Evolutionary conservation across 2,329 filamentous ascomycete species (phyloP).

Genomic region (Ophiosphaerella narmari): DNA sequence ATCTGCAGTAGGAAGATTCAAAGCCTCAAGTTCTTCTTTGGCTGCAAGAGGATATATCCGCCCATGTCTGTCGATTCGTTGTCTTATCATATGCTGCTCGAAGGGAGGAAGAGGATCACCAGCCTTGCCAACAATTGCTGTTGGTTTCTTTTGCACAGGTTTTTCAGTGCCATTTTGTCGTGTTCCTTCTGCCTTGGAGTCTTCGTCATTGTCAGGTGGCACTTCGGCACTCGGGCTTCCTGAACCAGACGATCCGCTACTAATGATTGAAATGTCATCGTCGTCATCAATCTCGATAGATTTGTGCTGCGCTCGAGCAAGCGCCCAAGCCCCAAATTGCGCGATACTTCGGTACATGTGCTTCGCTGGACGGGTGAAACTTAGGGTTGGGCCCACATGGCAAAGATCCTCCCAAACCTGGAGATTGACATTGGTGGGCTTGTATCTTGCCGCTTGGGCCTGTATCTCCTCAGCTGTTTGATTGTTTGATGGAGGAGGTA

Average conservation of each 20-base stretch:
- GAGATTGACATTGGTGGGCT: constrained; percentile 87
- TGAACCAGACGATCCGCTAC: constrained; percentile 53
- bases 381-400: constrained; percentile 89
- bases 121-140: constrained; percentile 71
- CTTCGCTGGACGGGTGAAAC: constrained; percentile 93
- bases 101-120: constrained; percentile 84
- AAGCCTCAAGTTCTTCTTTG: constrained; percentile 65
- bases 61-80: constrained; percentile 80
- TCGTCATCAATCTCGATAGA: constrained; percentile 83
- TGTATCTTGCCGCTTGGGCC: constrained; percentile 69
- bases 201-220: constrained; percentile 30
- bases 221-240: constrained; percentile 20
- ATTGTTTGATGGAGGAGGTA: constrained; percentile 56
- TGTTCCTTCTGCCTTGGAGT: constrained; percentile 17
- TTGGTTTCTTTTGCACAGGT: constrained; percentile 11
- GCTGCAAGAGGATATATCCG: constrained; percentile 70
- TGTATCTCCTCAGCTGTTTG: constrained; percentile 62
- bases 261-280: constrained; percentile 75
- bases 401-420: constrained; percentile 97
- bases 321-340: constrained; percentile 90
- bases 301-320: constrained; percentile 79
- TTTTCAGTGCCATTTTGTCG: constrained; percentile 24
- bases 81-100: constrained; percentile 86
- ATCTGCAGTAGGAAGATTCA: constrained; percentile 66
- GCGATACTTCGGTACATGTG: constrained; percentile 92